Base-by-base conservation (phyloP, 2,329 filamentous ascomycete species). In the Byssothecium circinans region DNA sequence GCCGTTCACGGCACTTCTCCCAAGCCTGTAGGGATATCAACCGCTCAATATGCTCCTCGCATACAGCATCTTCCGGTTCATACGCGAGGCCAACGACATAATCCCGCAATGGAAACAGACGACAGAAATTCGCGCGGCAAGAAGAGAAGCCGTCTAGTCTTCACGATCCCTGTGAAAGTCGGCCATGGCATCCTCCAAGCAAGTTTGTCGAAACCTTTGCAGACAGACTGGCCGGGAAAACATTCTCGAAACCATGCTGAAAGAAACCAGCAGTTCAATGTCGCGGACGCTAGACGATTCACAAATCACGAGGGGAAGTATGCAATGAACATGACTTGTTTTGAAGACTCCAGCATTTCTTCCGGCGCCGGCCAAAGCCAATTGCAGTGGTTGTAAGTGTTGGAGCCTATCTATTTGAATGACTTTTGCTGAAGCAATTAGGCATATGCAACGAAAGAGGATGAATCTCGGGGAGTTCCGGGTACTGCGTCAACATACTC, bases 391-490 rank as follows among this genome's bases (percentile, higher is more conserved):
- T 18, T 49, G 46, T 49, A 18, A 49, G 46, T 44, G 2, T 12
- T 39, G 8, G 19, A 17, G 29, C 34, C 20, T 25, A 2, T 12
- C 19, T 8, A 3, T 25, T 11, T 4, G n/a, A n/a, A 15, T 10
- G 15, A 17, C 7, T 29, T 2, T 18, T 15, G 19, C 22, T 36
- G n/a, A 23, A 6, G 23, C 20, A 5, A 20, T n/a, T 30, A 49
- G 46, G 12, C 46, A 49, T 18, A 36, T 49, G 20, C 29, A 49
- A 14, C 33, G 36, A 25, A 6, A 18, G 17, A 34, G 15, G 2
- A 45, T 49, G 46, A 32, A 49, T 25, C 37, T 49, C 8, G 17
- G 32, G 11, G 37, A 45, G 7, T 49, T 49, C 18, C 41, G 44
- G 41, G 46, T 45, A 20, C 20, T 5, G 25, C 41, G 17, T 11